A percentile compares a stretch with the other conserved stretches of the same genome.
Evolutionary conservation across 129 eudicot genomes (phyloP).

Genomic region (Kitagawia praeruptora): DNA sequence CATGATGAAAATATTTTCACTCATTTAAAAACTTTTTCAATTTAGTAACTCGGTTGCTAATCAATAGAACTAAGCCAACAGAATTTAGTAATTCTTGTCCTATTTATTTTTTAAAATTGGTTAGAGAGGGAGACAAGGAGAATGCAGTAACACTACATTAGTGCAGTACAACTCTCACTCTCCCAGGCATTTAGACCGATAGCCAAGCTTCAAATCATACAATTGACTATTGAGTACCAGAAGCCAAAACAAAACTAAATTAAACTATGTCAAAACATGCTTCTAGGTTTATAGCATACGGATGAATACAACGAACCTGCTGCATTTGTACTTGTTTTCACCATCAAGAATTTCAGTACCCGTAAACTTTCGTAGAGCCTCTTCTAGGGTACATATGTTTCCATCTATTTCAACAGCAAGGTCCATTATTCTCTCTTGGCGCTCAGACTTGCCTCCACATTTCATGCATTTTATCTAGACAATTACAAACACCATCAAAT

Average conservation of each 20-base stretch:
- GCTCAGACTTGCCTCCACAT: slow-evolving; percentile 81
- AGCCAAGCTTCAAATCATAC: background rate
- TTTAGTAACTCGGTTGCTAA: background rate
- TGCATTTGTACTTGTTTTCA: slow-evolving; percentile 87
- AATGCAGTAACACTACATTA: background rate
- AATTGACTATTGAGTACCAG: background rate
- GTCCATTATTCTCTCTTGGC: slow-evolving; percentile 83
- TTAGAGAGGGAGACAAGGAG: background rate
- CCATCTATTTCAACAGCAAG: slow-evolving; percentile 87
- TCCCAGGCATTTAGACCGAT: background rate
- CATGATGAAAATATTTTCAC: background rate
- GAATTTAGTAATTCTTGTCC: too few species aligned
- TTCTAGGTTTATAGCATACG: background rate
- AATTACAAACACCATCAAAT: background rate
- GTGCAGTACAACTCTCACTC: background rate
- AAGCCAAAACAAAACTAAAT: background rate
- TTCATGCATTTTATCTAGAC: slow-evolving; percentile 70
- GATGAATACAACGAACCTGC: slow-evolving; percentile 47
- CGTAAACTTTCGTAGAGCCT: slow-evolving; percentile 73
- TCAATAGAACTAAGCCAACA: background rate
- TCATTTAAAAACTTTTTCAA: background rate
- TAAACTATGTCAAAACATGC: background rate
- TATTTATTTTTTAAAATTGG: background rate
- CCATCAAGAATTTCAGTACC: slow-evolving; percentile 70
- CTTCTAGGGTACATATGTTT: slow-evolving; percentile 57